Evolutionary conservation across 805 yeast genomes (phyloP).

Genomic region (Barnettozyma sp.): DNA sequence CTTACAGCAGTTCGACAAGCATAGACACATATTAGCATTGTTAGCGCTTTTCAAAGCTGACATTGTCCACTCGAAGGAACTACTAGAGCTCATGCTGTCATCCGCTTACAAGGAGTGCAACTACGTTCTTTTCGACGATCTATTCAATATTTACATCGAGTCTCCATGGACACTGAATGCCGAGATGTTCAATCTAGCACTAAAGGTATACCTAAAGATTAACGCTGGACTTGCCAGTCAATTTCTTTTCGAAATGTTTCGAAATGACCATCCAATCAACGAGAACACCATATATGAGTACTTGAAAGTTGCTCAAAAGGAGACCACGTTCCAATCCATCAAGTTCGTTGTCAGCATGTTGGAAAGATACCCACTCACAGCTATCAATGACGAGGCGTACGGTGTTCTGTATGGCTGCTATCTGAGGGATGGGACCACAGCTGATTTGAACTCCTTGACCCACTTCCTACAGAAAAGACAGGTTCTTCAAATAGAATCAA

Average conservation of each 20-base stretch:
- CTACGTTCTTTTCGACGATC: slow-evolving; percentile 15
- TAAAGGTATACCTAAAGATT: slow-evolving; percentile 17
- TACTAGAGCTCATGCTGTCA: slow-evolving; percentile 7
- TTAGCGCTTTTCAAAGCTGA: slow-evolving; percentile 9
- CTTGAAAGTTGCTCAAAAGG: slow-evolving; percentile 14
- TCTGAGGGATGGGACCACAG: slow-evolving; percentile 5
- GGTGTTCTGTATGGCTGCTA: slow-evolving; percentile 9
- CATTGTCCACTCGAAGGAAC: slow-evolving; percentile 4
- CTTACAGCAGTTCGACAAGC: slow-evolving; percentile 7
- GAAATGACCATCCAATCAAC: slow-evolving; percentile 21
- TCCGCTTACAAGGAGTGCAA: slow-evolving; percentile 10
- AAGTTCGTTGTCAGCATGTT: slow-evolving; percentile 19
- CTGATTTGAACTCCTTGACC: slow-evolving; percentile 3
- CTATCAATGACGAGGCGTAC: slow-evolving; percentile 16
- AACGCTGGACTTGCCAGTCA: slow-evolving; percentile 24
- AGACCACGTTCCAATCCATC: slow-evolving; percentile 15
- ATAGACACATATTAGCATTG: slow-evolving; percentile 7
- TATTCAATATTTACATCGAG: slow-evolving; percentile 17
- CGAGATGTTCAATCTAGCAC: slow-evolving; percentile 17
- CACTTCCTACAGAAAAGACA: slow-evolving; percentile 9
- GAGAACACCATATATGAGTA: slow-evolving; percentile 17
- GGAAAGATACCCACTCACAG: slow-evolving; percentile 17
- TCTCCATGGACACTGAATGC: slow-evolving; percentile 9
- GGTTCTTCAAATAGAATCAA: slow-evolving; percentile 7
- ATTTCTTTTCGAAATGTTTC: slow-evolving; percentile 23